Evolutionary conservation across 495 filamentous ascomycete genomes (phyloP), one percentile per base, ranked within the genome.

Genomic region (Neurospora sp.): DNA sequence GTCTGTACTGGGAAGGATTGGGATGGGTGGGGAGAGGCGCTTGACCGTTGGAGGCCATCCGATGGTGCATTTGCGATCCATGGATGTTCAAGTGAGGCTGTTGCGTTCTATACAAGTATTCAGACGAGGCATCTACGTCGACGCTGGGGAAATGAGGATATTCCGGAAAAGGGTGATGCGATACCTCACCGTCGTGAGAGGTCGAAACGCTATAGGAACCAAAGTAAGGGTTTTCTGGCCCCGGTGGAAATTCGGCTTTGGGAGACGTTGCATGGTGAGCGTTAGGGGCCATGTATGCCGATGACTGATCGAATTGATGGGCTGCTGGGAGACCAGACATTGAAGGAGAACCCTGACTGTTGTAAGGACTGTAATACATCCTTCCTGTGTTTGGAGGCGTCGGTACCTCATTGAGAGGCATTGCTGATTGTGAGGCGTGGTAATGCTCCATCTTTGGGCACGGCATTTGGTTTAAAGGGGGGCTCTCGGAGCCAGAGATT

Each of bases 311-410:
- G 39, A 79, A 79, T 7, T 74, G 68, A 38, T 72, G 72, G 12
- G 48, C 72, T 44, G 75, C 71, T 5, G 79, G 73, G 20, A 81
- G 80, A 16, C 81, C 71, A 10, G 80, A 74, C 75, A 83, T 79
- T 10, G 83, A 80, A 14, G 82, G 81, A 3, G 80, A 73, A 22
- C 79, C 76, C 72, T 82, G 81, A 71, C 78, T 82, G 27, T 82
- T 74, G 76, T 81, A 80, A 73, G 77, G 65, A 73, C 40, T 73
- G 70, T 81, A 81, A 75, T 83, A 84, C 72, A 83, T 79, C 38
- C 79, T 80, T 68, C 83, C 83, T 8, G 82, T 80, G 69, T 76
- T 77, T 39, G 84, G 84, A 69, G 84, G 84, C 5, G 84, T 85
- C 22, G 80, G 83, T 41, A 80, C 78, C 70, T 84, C 83, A 12